phyloP scores from a whole-genome alignment of 2,329 filamentous ascomycete species.

The Neopestalotiopsis sp. region DNA sequence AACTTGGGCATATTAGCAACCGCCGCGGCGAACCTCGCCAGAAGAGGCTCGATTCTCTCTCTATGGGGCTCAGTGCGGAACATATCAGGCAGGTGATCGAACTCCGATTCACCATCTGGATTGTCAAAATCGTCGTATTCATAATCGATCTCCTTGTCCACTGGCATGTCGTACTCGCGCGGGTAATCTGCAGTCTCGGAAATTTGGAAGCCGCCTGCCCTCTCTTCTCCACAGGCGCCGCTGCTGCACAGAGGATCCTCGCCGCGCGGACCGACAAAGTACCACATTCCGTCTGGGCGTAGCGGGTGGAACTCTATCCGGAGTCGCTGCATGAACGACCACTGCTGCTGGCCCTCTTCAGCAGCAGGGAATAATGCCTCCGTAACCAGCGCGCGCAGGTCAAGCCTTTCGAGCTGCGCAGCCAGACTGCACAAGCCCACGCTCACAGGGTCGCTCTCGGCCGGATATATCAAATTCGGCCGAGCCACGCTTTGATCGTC shows the following conservation, averaged over 20 bases:
- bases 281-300: constrained; percentile 26
- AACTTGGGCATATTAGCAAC: constrained; percentile 22
- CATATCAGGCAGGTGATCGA: constrained; percentile 20
- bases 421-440: constrained; percentile 25
- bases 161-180: constrained; percentile 26
- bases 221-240: too few species aligned
- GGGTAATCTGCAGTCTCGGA: constrained; percentile 21
- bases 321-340: constrained; percentile 24
- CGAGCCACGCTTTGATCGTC: constrained; percentile 22
- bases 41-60: constrained; percentile 22
- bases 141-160: constrained; percentile 21
- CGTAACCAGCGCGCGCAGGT: constrained; percentile 26
- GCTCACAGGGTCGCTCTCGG: constrained; percentile 23
- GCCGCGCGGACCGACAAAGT: constrained; percentile 26
- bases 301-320: constrained; percentile 27
- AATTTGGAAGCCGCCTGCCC: constrained; percentile 16
- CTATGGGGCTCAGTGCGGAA: constrained; percentile 22
- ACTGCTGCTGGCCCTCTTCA: constrained; percentile 1
- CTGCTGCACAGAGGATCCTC: constrained; percentile 20
- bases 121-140: constrained; percentile 20
- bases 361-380: constrained; percentile 23
- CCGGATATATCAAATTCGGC: constrained; percentile 25
- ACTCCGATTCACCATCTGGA: constrained; percentile 1
- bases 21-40: constrained; percentile 23
- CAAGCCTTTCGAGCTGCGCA: constrained; percentile 25